Conservation (phyloP, 768 basidiomycete species). For the Auricularia sp. region DNA sequence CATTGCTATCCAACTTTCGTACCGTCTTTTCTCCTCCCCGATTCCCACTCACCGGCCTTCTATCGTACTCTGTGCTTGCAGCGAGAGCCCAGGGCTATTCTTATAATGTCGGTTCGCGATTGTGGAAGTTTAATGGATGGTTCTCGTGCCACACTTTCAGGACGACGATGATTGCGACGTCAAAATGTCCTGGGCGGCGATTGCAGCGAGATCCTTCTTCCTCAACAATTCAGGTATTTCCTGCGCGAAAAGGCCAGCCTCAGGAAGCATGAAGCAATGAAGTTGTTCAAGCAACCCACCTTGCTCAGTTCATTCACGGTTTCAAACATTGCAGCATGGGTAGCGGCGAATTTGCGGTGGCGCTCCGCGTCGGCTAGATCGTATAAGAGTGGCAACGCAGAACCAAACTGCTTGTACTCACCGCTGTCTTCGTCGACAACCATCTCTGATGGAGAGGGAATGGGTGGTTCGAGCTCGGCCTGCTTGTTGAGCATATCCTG, state of each 20-base stretch:
- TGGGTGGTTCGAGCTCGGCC: neutral
- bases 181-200: neutral
- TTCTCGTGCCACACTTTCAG: neutral
- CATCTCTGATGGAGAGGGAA: neutral
- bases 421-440: neutral
- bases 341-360: neutral
- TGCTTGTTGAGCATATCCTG: conserved; percentile 23
- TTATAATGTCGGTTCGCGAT: neutral
- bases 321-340: neutral
- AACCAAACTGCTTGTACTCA: neutral
- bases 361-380: neutral
- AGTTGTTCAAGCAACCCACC: neutral
- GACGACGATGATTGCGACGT: neutral
- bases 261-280: neutral
- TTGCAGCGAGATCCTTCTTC: neutral
- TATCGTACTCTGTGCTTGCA: neutral
- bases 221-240: neutral
- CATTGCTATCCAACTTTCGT: neutral
- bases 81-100: neutral
- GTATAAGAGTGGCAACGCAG: neutral
- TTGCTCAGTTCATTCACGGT: neutral
- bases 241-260: neutral
- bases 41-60: neutral
- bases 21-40: too few relatives aligned
- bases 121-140: neutral